Evolutionary conservation across 192 early-diverging fungal species (phyloP), one percentile per base, ranked within the genome.

Genomic region (Backusella sp.): DNA sequence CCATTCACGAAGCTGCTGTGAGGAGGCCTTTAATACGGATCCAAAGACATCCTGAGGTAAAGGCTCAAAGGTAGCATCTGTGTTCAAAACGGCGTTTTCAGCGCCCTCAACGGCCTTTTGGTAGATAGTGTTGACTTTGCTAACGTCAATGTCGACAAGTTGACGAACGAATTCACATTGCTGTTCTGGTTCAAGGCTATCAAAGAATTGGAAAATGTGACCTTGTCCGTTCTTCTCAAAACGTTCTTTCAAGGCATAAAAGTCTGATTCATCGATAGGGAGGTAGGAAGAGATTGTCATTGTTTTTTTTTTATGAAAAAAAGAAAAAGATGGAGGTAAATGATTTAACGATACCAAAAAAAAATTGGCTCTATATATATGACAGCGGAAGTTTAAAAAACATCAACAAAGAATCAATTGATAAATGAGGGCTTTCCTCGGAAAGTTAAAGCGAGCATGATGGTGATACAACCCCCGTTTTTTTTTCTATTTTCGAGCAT

Each of bases 121-220:
- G 73, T 94, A 96, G 84, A 96, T 96, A 68, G 86, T 76, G 86
- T 96, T 97, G 77, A 91, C 86, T 42, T 92, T 88, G 73, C 88
- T 90, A 53, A 95, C 87, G 77, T 99, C 94, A 41, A 99, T 87
- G 30, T 71, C 68, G 23, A 77, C 68, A 36, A 98, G 88, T 84
- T 96, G 93, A 36, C 80, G 68, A 74, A 92, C 83, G 17, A 98
- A 81, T 28, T 42, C 70, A 1, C 77, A 78, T 26, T 94, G 87
- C 62, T 92, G 85, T 23, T 80, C 83, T 34, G 86, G 72, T 30
- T 80, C 68, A 21, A 99, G 90, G 37, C 85, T 79, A 59, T 94
- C 90, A 74, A 90, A 96, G 86, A 90, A 95, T 37, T 86, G 86
- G 80, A 99, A 93, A 37, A 98, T 88, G 76, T 99, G 97, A 30